Conservation (phyloP, 2,329 filamentous ascomycete species). For the Fusarium sp. region DNA sequence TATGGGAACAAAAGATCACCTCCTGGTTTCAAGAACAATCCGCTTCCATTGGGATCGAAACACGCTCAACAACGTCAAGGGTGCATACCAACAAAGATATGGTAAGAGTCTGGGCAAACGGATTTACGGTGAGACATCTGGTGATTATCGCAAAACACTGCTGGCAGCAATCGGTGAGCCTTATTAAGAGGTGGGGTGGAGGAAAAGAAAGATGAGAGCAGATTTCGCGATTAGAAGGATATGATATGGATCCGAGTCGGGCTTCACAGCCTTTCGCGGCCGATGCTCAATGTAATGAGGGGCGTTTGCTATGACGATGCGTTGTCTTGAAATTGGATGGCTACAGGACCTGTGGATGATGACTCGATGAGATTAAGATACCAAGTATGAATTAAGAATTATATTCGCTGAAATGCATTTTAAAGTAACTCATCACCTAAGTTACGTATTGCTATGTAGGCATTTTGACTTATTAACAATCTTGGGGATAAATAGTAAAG, state of each 20-base stretch:
- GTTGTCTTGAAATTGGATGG: slow-evolving; percentile 11
- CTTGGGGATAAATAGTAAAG: not conserved
- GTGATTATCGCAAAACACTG: slow-evolving; percentile 82
- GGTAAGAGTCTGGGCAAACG: slow-evolving; percentile 72
- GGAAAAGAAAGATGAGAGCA: not conserved
- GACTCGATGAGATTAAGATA: slow-evolving; percentile 14
- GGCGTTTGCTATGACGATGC: slow-evolving; percentile 25
- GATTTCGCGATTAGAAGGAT: not conserved
- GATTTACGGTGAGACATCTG: slow-evolving; percentile 84
- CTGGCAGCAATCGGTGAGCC: slow-evolving; percentile 70
- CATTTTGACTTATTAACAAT: not conserved
- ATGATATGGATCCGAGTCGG: not conserved
- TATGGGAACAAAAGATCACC: slow-evolving; percentile 83
- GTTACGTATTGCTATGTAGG: not conserved
- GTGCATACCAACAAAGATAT: slow-evolving; percentile 78
- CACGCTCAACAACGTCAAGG: slow-evolving; percentile 80
- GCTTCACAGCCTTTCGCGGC: slow-evolving; percentile 18
- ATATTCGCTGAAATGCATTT: not conserved
- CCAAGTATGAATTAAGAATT: slow-evolving; percentile 12
- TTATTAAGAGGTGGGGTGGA: slow-evolving; percentile 13
- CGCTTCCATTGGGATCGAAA: slow-evolving; percentile 83
- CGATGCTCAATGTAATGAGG: slow-evolving; percentile 14
- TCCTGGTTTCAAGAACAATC: slow-evolving; percentile 81
- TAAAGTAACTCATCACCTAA: not conserved
- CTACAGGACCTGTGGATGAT: not conserved